Evolutionary conservation across 257 asterid species (phyloP).

Genomic region (Solanum boliviense): DNA sequence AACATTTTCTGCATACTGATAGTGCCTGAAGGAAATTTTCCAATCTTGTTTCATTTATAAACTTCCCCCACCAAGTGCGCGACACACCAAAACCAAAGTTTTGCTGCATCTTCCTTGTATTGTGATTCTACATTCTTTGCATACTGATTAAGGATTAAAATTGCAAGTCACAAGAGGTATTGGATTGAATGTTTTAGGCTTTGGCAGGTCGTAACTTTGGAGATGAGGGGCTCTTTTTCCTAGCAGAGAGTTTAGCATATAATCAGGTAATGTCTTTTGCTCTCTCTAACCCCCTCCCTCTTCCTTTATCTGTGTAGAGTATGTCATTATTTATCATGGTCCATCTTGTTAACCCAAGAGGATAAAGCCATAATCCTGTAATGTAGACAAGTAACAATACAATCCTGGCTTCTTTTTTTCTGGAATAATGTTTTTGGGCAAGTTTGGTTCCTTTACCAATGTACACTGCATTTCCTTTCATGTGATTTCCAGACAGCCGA

Average conservation of each 20-base stretch:
- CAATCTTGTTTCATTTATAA: not conserved
- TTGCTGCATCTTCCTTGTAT: not conserved
- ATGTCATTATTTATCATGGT: not conserved
- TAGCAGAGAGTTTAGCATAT: constrained; percentile 92
- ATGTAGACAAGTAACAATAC: not conserved
- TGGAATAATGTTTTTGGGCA: not conserved
- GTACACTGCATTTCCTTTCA: not conserved
- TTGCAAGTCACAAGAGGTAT: not conserved
- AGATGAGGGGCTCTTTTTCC: constrained; percentile 80
- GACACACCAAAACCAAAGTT: not conserved
- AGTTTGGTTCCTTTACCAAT: constrained; percentile 4
- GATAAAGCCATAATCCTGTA: not conserved
- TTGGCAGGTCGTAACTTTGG: constrained; percentile 81
- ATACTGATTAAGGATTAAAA: not conserved
- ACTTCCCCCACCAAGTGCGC: not conserved
- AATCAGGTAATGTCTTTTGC: constrained; percentile 46
- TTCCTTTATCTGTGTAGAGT: not conserved
- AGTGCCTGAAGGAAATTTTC: not conserved
- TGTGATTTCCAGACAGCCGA: constrained; percentile 62
- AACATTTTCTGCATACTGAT: not conserved
- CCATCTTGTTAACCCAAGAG: not conserved
- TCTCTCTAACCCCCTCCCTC: not conserved
- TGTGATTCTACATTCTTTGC: not conserved
- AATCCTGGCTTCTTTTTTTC: not conserved
- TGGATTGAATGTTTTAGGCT: not conserved